Evolutionary conservation across 768 basidiomycete genomes (phyloP).

Genomic region (Rhizopogon salebrosus): DNA sequence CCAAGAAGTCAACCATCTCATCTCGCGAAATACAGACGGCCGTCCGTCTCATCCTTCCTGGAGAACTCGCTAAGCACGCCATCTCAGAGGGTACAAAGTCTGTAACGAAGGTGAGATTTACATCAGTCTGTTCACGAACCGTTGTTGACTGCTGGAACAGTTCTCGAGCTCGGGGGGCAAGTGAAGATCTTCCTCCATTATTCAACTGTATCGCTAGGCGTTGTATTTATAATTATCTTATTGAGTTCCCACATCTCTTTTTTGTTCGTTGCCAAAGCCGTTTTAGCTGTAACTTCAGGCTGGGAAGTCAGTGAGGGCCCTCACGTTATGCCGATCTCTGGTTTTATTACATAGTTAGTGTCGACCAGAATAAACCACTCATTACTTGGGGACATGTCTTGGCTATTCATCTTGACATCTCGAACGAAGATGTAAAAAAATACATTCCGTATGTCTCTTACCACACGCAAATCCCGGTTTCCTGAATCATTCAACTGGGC

Average conservation of each 20-base stretch:
- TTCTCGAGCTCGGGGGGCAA: conserved; percentile 73
- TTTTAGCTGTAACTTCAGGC: not conserved
- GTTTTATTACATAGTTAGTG: too few species aligned
- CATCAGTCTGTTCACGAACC: not conserved
- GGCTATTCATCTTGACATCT: too few species aligned
- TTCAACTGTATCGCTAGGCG: conserved; percentile 22
- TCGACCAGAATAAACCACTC: too few species aligned
- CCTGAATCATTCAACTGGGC: too few species aligned
- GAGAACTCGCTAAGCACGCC: conserved; percentile 78
- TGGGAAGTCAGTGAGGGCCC: not conserved
- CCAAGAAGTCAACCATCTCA: conserved; percentile 98
- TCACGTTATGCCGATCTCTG: not conserved
- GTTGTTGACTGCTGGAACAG: conserved; percentile 29
- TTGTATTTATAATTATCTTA: conserved; percentile 11
- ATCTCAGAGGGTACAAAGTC: conserved; percentile 89
- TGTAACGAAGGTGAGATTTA: conserved; percentile 66
- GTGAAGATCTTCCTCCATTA: conserved; percentile 29
- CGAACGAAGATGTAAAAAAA: too few species aligned
- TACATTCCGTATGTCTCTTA: too few species aligned
- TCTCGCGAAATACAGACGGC: conserved; percentile 98
- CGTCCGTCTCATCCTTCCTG: conserved; percentile 94
- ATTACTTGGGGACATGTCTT: too few species aligned
- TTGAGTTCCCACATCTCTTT: not conserved
- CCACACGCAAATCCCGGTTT: too few species aligned
- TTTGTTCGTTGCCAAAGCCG: not conserved